Conservation (phyloP, 1,284 basidiomycete species). For the Puccinia novopanici region DNA sequence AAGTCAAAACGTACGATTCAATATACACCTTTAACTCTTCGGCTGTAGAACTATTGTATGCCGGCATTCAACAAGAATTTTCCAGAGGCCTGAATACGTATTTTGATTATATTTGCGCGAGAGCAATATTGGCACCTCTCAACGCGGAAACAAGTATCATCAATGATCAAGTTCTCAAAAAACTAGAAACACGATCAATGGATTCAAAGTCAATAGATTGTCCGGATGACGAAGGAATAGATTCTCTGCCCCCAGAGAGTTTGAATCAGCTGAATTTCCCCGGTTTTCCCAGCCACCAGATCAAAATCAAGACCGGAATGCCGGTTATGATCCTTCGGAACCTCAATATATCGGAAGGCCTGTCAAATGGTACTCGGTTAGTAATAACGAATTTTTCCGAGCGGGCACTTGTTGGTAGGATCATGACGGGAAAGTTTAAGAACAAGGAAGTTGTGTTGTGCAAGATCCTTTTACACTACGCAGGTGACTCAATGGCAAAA, state of each 20-base stretch:
- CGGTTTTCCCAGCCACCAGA: not conserved
- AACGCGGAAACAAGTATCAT: not conserved
- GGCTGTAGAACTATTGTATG: too few relatives aligned
- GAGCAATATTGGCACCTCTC: not conserved
- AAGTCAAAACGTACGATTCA: too few relatives aligned
- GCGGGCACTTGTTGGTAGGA: not conserved
- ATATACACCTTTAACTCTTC: too few relatives aligned
- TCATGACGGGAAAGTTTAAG: not conserved
- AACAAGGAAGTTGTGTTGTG: not conserved
- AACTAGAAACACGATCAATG: not conserved
- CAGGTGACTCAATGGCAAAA: too few relatives aligned
- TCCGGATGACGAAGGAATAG: not conserved
- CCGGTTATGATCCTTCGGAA: not conserved
- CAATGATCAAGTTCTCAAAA: not conserved
- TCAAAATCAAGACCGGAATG: not conserved
- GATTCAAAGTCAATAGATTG: not conserved
- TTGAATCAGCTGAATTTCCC: too few relatives aligned
- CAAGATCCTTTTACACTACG: too few relatives aligned
- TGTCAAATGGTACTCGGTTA: conserved; percentile 6
- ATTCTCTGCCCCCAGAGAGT: not conserved
- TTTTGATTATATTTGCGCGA: not conserved
- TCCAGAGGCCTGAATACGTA: too few relatives aligned
- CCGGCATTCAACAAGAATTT: too few relatives aligned
- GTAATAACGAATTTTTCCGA: not conserved
- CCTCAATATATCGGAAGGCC: not conserved